These are phyloP conservation scores for Plasmodium relictum DNA, from an alignment of 169 alveolate genomes.

Conservation along the genomic window DNA sequence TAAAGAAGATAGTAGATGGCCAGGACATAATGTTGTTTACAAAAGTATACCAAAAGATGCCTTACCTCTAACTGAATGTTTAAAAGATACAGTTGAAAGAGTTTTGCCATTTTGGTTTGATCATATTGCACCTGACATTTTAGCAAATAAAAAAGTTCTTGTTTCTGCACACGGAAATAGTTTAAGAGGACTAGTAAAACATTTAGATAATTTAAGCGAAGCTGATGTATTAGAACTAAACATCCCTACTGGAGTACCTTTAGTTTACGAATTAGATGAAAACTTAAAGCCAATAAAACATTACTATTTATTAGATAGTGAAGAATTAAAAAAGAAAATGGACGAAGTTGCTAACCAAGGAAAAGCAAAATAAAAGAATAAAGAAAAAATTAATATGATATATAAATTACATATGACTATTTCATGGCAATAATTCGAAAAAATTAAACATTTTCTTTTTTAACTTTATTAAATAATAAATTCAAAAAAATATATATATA, in stretches of 20 bases:
- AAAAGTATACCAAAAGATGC: constrained; percentile 90
- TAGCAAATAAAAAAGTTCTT: constrained; percentile 93
- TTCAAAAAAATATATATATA: no score
- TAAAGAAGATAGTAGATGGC: constrained; percentile 92
- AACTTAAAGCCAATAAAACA: constrained; percentile 91
- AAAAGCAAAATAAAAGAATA: constrained; percentile 88
- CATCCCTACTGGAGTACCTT: constrained; percentile 98
- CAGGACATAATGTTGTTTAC: constrained; percentile 92
- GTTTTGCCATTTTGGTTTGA: constrained; percentile 97
- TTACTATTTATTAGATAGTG: constrained; percentile 94
- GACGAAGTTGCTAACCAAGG: constrained; percentile 96
- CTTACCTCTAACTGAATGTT: constrained; percentile 97
- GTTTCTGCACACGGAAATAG: constrained; percentile 99
- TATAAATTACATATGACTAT: no score
- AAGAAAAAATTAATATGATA: not conserved
- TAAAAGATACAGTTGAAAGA: constrained; percentile 95
- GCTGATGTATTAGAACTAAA: constrained; percentile 95
- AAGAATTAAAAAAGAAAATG: constrained; percentile 88
- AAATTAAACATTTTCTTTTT: not conserved
- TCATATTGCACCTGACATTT: constrained; percentile 93
- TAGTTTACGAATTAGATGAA: constrained; percentile 95
- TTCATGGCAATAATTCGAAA: not conserved
- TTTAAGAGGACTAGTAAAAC: constrained; percentile 96
- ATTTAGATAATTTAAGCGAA: constrained; percentile 94
- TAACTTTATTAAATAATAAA: not conserved